These are phyloP conservation scores for Lactifluus pinguis DNA, from an alignment of 768 basidiomycete species.

Conservation along the genomic window DNA sequence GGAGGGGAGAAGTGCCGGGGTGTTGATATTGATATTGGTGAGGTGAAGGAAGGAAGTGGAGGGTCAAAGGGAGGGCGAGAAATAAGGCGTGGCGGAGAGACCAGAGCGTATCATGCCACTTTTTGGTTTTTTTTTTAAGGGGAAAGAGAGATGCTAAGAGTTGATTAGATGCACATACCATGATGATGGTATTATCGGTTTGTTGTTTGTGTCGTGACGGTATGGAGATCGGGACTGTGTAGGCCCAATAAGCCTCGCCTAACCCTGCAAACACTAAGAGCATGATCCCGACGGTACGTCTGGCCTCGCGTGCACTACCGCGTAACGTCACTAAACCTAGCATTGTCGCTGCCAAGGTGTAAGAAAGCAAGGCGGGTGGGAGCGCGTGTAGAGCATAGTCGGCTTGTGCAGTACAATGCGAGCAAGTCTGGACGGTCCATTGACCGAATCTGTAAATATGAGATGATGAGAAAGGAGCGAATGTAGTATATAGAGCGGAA, in stretches of 20 bases:
- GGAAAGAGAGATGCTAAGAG: neutral
- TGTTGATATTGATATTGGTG: neutral
- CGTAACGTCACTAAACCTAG: conserved; percentile 11
- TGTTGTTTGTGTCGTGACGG: neutral
- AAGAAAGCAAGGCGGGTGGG: conserved; percentile 14
- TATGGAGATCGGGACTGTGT: conserved; percentile 6
- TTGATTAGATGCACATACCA: conserved; percentile 4
- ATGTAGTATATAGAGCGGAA: neutral
- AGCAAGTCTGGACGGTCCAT: conserved; percentile 12
- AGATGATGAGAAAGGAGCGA: neutral
- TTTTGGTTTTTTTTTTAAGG: neutral
- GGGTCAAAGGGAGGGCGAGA: conserved; percentile 10
- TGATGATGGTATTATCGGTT: neutral
- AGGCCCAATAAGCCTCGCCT: conserved; percentile 12
- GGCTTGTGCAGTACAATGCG: conserved; percentile 5
- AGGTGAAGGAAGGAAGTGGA: conserved; percentile 10
- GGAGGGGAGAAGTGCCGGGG: neutral
- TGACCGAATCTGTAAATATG: conserved; percentile 15
- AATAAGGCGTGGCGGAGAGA: conserved; percentile 16
- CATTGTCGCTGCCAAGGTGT: conserved; percentile 10
- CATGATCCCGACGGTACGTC: neutral
- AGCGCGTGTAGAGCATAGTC: conserved; percentile 18
- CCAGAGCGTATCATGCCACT: conserved; percentile 18
- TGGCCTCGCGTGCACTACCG: conserved; percentile 13
- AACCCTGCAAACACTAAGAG: conserved; percentile 5